These are phyloP conservation scores for Graphiopsis chlorocephala DNA, from an alignment of 2,329 filamentous ascomycete species.

Conservation along the genomic window DNA sequence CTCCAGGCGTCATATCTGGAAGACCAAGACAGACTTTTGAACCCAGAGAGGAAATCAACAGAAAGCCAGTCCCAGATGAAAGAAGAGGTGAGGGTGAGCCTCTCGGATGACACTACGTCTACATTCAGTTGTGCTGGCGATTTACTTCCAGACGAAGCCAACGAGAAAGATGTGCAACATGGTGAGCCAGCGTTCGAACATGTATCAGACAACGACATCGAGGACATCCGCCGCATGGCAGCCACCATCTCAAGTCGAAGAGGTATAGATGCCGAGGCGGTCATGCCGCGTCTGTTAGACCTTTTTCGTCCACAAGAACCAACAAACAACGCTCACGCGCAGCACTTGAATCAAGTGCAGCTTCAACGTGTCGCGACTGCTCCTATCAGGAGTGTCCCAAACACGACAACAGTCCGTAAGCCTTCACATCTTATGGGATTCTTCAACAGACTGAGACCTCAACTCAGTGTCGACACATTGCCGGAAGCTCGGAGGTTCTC, in stretches of 20 bases:
- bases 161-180: constrained; percentile 1
- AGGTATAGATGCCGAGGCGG: constrained; percentile 33
- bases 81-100: constrained; percentile 20
- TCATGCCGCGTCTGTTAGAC: constrained; percentile 36
- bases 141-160: constrained; percentile 32
- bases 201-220: constrained; percentile 29
- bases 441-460: constrained; percentile 30
- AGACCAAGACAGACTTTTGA: constrained; percentile 16
- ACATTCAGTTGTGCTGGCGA: constrained; percentile 36
- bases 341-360: background rate
- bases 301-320: constrained; percentile 25
- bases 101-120: constrained; percentile 33
- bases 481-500: constrained; percentile 38
- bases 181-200: background rate
- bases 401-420: constrained; percentile 8
- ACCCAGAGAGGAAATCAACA: background rate
- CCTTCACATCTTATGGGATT: constrained; percentile 28
- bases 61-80: background rate
- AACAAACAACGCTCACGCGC: background rate
- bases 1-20: constrained; percentile 26
- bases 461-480: constrained; percentile 22
- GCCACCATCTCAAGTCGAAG: constrained; percentile 35
- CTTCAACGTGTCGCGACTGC: background rate
- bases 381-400: background rate
- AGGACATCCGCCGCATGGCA: constrained; percentile 37